Base-by-base conservation (phyloP, 176 grass and related monocot species). In the Puya raimondii region DNA sequence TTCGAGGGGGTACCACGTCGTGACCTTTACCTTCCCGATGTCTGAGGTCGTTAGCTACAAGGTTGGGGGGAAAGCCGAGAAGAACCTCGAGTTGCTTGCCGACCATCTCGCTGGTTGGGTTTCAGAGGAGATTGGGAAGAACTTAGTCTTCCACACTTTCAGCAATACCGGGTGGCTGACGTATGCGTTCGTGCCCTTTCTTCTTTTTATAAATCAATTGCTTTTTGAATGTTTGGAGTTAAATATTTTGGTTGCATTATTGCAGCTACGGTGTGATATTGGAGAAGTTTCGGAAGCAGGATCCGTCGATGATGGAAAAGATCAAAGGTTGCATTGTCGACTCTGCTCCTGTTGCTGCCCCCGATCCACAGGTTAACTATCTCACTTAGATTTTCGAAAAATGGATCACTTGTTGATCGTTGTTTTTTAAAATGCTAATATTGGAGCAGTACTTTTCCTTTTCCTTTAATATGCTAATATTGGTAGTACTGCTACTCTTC, bases 131-230 rank as follows among this genome's bases (percentile, higher is more conserved):
- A 70, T 50, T 1, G 86, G 72, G 68, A 96, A 91, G 76, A 89
- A 86, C 59, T 85, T 96, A 66, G 78, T 97, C 16, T 97, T 97
- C 77, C 89, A 97, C 71, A 92, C 93, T 72, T 97, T 97, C 71
- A 97, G 93, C 52, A 92, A 92, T 70, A 97, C 93, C 2, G 93
- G 93, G 67, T 96, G 93, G 89, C 80, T 96, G 68, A 89, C 83
- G 93, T 96, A 89, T 66, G 76, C 12, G 18, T 4, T 9, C 49
- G 87, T 66, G 76, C 12, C 25, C 2, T 9, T 48, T 48, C 79
- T 47, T 20, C 23, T 69, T 48, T 42, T 17, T 66, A 75, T 68
- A 11, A 2, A 3, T 1, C 21, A 47, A n/a, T 67, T 47, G 42
- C 8, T 25, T 21, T 2, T 29, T 54, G 48, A 4, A 26, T 47